Evolutionary conservation across 805 yeast genomes (phyloP).

Genomic region (Saturnispora bothae): DNA sequence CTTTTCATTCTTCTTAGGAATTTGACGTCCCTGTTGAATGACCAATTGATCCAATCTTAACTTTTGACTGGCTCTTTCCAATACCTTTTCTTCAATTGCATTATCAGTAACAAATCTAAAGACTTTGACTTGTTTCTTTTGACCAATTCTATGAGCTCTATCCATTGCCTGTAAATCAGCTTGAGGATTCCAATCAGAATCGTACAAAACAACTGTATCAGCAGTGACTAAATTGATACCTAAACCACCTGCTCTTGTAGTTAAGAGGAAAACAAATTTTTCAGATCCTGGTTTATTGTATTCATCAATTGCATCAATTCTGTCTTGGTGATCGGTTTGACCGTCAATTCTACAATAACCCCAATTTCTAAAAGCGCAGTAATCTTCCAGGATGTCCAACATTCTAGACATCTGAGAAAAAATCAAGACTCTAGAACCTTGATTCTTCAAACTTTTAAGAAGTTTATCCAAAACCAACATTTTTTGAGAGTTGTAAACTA

Average conservation of each 20-base stretch:
- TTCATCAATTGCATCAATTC: slow-evolving; percentile 87
- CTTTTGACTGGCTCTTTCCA: slow-evolving; percentile 93
- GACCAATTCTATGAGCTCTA: slow-evolving; percentile 95
- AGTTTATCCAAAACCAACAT: slow-evolving; percentile 82
- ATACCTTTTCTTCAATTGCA: slow-evolving; percentile 92
- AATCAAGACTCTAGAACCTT: slow-evolving; percentile 84
- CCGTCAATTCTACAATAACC: slow-evolving; percentile 92
- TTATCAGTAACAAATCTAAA: slow-evolving; percentile 89
- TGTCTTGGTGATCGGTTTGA: slow-evolving; percentile 83
- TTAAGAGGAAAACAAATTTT: slow-evolving; percentile 74
- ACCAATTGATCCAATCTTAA: slow-evolving; percentile 87
- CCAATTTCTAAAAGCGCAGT: slow-evolving; percentile 74
- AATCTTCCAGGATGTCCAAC: slow-evolving; percentile 84
- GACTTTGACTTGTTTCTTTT: slow-evolving; percentile 89
- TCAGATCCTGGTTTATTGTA: slow-evolving; percentile 74
- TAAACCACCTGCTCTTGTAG: slow-evolving; percentile 95
- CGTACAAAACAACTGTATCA: slow-evolving; percentile 78
- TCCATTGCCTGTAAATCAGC: slow-evolving; percentile 98
- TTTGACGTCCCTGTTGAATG: slow-evolving; percentile 75
- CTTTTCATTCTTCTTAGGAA: slow-evolving; percentile 26
- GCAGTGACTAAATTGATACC: slow-evolving; percentile 92
- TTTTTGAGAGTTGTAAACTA: slow-evolving; percentile 82
- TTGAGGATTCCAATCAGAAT: slow-evolving; percentile 97
- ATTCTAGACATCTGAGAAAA: slow-evolving; percentile 92
- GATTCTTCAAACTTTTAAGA: slow-evolving; percentile 53